Evolutionary conservation across 345 rosid species (phyloP).

Genomic region (Corchorus olitorius): DNA sequence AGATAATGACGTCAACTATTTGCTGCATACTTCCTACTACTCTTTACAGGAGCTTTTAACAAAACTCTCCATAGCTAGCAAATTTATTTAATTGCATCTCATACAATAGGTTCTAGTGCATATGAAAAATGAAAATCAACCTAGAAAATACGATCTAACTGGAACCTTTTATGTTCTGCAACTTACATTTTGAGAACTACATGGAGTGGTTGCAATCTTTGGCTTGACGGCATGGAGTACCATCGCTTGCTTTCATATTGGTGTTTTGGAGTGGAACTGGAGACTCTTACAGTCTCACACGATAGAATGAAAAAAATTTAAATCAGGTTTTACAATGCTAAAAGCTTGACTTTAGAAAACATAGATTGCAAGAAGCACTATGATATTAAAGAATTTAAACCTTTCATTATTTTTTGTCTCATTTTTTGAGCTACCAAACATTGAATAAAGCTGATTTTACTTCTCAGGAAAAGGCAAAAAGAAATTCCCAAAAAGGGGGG

Average conservation of each 20-base stretch:
- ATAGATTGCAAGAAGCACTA: not conserved
- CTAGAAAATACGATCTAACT: not conserved
- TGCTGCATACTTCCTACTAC: not conserved
- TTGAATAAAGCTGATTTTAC: not conserved
- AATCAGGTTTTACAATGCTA: conserved; percentile 9
- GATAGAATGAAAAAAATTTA: not conserved
- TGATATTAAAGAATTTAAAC: not conserved
- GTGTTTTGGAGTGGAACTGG: conserved; percentile 24
- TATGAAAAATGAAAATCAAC: not conserved
- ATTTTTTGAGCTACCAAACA: conserved; percentile 20
- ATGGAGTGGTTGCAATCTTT: conserved; percentile 26
- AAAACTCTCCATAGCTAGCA: not conserved
- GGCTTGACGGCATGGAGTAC: conserved; percentile 43
- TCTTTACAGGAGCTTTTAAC: not conserved
- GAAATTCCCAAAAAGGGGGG: not conserved
- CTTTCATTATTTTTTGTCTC: not conserved
- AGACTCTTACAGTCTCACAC: conserved; percentile 27
- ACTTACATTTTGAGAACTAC: conserved; percentile 20
- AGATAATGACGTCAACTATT: no score
- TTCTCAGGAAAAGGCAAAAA: not conserved
- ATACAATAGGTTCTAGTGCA: not conserved
- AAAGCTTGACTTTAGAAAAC: not conserved
- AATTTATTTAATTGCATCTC: not conserved
- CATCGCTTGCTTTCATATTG: conserved; percentile 17
- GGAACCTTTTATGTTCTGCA: not conserved